Percentiles rank a stretch among this genome's conserved stretches.
Conservation (phyloP, 257 asterid genomes). For the Fraxinus americana region DNA sequence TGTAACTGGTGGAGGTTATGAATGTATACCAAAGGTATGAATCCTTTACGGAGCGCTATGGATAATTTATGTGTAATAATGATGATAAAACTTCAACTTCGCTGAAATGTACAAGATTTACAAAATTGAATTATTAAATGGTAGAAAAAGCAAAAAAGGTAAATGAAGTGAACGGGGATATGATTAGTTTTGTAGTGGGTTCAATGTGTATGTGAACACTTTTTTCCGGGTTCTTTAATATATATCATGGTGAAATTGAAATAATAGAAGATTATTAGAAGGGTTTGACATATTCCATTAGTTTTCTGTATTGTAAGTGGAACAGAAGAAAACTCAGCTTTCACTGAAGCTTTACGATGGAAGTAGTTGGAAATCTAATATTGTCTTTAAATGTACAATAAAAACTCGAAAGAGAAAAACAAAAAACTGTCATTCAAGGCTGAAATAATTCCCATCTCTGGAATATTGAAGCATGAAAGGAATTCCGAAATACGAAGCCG, state of each 20-base stretch:
- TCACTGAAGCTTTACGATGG: neutral
- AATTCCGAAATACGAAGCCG: neutral
- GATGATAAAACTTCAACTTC: neutral
- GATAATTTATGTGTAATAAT: neutral
- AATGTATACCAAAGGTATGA: conserved; percentile 88
- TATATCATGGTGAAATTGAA: neutral
- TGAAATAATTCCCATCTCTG: neutral
- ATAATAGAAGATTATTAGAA: neutral
- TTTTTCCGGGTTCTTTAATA: neutral
- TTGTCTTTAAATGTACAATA: neutral
- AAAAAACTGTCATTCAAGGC: neutral
- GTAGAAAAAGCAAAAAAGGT: neutral
- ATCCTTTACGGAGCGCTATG: neutral
- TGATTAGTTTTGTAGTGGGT: neutral
- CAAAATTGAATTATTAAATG: neutral
- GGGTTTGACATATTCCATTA: neutral
- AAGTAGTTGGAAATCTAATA: neutral
- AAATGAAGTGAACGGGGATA: neutral
- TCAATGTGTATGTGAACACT: neutral
- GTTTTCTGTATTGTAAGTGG: neutral
- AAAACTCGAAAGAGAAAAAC: neutral
- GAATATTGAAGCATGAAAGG: neutral
- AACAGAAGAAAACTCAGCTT: neutral
- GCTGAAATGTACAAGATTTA: neutral
- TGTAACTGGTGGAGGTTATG: conserved; percentile 98